Evolutionary conservation across 2,329 filamentous ascomycete genomes (phyloP).

Genomic region (Zymoseptoria ardabiliae): DNA sequence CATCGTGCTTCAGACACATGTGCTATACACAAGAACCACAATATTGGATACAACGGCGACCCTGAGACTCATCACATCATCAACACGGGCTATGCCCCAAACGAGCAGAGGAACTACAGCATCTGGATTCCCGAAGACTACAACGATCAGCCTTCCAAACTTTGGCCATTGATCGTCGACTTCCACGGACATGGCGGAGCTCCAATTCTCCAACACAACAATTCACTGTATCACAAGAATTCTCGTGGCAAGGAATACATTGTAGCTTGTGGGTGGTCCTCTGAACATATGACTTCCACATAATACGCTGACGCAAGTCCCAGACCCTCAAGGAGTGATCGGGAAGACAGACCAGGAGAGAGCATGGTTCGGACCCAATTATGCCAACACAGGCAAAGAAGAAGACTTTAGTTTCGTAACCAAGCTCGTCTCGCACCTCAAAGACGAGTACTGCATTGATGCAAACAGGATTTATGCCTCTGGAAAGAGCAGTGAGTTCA

Average conservation of each 20-base stretch:
- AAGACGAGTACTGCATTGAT: constrained; percentile 41
- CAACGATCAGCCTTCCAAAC: constrained; percentile 12
- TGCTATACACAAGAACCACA: constrained; percentile 2
- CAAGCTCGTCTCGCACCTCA: constrained; percentile 37
- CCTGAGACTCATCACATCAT: constrained; percentile 12
- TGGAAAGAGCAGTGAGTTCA: constrained; percentile 41
- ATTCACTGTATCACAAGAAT: constrained; percentile 42
- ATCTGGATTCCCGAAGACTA: constrained; percentile 21
- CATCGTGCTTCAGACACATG: neutral
- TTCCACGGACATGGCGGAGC: constrained; percentile 38
- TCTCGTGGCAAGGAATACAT: constrained; percentile 39
- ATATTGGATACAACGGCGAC: constrained; percentile 13
- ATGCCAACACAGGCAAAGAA: constrained; percentile 28
- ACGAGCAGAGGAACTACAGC: constrained; percentile 17
- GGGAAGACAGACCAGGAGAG: constrained; percentile 1
- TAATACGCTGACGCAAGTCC: neutral
- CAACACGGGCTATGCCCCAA: constrained; percentile 5
- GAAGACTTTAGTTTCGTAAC: constrained; percentile 42
- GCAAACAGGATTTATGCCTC: constrained; percentile 38
- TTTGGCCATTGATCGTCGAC: constrained; percentile 38
- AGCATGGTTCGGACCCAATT: constrained; percentile 37
- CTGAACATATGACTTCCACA: neutral
- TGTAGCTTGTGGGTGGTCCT: constrained; percentile 29
- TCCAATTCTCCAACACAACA: constrained; percentile 33
- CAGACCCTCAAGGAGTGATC: constrained; percentile 35